Evolutionary conservation across 495 filamentous ascomycete species (phyloP), one percentile per base, ranked within the genome.

Genomic region (Bathelium albidoporum): DNA sequence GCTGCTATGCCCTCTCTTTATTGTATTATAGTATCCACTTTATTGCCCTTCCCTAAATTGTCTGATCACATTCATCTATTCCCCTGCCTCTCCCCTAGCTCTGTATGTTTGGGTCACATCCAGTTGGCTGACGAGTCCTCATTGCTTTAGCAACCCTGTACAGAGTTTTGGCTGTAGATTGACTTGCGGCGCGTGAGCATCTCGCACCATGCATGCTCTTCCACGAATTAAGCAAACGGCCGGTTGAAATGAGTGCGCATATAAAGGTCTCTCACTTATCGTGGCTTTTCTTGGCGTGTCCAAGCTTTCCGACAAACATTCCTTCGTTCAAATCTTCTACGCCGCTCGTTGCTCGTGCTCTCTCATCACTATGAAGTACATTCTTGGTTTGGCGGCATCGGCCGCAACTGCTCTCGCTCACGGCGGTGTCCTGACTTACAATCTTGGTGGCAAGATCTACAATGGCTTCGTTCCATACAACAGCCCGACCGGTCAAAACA

Each of bases 371-470:
- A 55, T 55, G 49, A 26, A 55, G 49, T 28, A 26, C 49, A 10
- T 55, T 28, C 49, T 55, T 29, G 0, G 7, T 29, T 1, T 55
- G 20, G 22, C 29, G 49, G 49, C 49, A 9, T 55, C 49, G 49
- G 49, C 49, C 24, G 9, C 49, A 55, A 55, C 49, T 55, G 49
- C 49, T 55, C 49, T 53, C 32, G 82, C 78, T 53, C 82, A 85
- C 67, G 82, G 82, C 58, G 82, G 81, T 65, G 81, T 83, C 43
- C 79, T 80, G 31, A 79, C 77, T 69, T 85, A 85, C 72, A 74
- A 79, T 45, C 81, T 85, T 60, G 81, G 67, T 52, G 76, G 79
- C 52, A 78, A 71, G 63, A 79, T 66, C 22, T 83, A 82, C 70
- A 82, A 83, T 69, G 83, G 83, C 58, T 85, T 81, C 69, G 79